Percentiles rank a stretch among this genome's conserved stretches.
These are phyloP conservation scores for Phaffia rhodozyma DNA, from an alignment of 1,284 basidiomycete species.

Conservation along the genomic window DNA sequence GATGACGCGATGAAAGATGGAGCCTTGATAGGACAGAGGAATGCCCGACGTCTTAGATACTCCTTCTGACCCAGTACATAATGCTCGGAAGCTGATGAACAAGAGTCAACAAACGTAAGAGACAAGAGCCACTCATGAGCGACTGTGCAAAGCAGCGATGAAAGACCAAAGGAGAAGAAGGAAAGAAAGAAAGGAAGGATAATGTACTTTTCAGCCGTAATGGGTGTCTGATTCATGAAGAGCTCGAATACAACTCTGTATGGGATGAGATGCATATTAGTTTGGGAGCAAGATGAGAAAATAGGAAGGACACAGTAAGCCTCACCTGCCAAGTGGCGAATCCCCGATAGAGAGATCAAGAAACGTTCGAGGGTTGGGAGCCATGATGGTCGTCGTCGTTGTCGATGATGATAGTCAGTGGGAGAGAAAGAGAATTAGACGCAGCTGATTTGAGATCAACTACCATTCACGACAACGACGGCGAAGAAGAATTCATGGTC, in stretches of 20 bases:
- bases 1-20: conserved; percentile 66
- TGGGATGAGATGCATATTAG: not conserved
- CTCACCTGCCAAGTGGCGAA: conserved; percentile 2
- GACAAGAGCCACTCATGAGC: not conserved
- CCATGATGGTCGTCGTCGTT: not conserved
- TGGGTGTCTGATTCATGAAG: conserved; percentile 2
- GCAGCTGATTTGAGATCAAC: no score
- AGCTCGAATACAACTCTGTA: conserved; percentile 18
- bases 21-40: conserved; percentile 70
- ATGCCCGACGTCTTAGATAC: conserved; percentile 48
- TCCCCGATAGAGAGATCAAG: conserved; percentile 10
- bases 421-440: no score
- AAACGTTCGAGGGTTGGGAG: conserved; percentile 17
- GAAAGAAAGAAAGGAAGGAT: not conserved
- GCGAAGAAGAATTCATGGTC: no score
- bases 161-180: not conserved
- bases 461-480: no score
- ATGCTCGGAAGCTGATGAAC: conserved; percentile 8
- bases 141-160: no score
- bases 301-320: not conserved
- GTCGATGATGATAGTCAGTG: no score
- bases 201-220: conserved; percentile 15
- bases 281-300: not conserved
- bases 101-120: not conserved
- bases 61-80: conserved; percentile 28